These are phyloP conservation scores for Scheffersomyces stipitis DNA, from an alignment of 805 yeast genomes.

Conservation along the genomic window DNA sequence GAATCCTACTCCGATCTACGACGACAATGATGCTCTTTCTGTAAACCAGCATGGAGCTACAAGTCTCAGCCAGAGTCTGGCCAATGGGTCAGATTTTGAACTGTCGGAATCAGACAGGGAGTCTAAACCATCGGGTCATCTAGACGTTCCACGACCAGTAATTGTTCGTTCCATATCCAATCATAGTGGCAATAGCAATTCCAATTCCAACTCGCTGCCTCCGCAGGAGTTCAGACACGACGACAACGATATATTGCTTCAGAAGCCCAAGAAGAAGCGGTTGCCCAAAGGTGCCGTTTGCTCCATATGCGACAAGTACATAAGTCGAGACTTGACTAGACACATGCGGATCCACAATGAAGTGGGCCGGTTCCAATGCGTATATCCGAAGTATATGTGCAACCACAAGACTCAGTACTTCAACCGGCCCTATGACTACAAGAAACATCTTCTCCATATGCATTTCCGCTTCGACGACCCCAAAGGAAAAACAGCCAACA, in stretches of 20 bases:
- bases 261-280: constrained; percentile 22
- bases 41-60: not conserved
- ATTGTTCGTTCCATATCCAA: constrained; percentile 10
- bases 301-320: constrained; percentile 39
- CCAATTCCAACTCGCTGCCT: constrained; percentile 14
- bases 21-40: not conserved
- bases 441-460: constrained; percentile 42
- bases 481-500: constrained; percentile 37
- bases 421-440: constrained; percentile 47
- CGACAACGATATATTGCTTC: not conserved
- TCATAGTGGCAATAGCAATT: not conserved
- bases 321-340: constrained; percentile 40
- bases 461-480: constrained; percentile 45
- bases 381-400: constrained; percentile 39
- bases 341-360: constrained; percentile 46
- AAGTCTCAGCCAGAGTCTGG: not conserved
- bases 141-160: constrained; percentile 7
- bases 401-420: constrained; percentile 43
- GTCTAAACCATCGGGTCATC: too few species aligned
- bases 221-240: constrained; percentile 3
- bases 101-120: not conserved
- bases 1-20: not conserved
- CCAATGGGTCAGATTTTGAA: too few species aligned
- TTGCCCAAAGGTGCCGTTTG: constrained; percentile 38
- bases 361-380: constrained; percentile 43